Evolutionary conservation across 176 grass and related monocot genomes (phyloP).

Genomic region (Lolium rigidum): DNA sequence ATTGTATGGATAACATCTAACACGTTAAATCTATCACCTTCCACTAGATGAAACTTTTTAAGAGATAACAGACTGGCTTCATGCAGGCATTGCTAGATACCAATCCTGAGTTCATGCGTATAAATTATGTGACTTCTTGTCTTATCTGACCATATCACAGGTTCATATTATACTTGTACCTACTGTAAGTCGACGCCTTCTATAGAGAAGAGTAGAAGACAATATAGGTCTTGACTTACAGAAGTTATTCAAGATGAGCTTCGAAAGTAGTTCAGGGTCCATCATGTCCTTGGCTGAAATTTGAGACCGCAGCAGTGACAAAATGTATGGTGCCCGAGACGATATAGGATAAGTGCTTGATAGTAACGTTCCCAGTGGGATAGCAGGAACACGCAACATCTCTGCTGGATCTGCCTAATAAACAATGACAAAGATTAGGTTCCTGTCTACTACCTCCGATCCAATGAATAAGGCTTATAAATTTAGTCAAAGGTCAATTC

Average conservation of each 20-base stretch:
- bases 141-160: background rate
- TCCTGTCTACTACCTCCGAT: background rate
- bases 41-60: background rate
- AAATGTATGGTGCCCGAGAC: constrained; percentile 69
- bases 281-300: constrained; percentile 96
- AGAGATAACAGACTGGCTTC: background rate
- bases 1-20: constrained; percentile 7
- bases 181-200: constrained; percentile 7
- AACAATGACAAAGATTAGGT: constrained; percentile 47
- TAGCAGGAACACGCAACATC: constrained; percentile 78
- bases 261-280: constrained; percentile 88
- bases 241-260: constrained; percentile 89
- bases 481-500: too few species aligned
- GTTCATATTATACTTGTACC: background rate
- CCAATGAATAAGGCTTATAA: too few species aligned
- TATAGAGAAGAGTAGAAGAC: constrained; percentile 22
- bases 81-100: constrained; percentile 1
- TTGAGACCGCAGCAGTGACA: constrained; percentile 83
- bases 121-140: constrained; percentile 23
- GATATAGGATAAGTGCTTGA: constrained; percentile 85
- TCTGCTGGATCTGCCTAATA: constrained; percentile 88
- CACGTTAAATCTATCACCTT: constrained; percentile 4
- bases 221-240: constrained; percentile 66
- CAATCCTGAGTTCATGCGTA: background rate
- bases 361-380: constrained; percentile 76